Base-by-base conservation (phyloP, 1,284 basidiomycete species). In the Fereydounia khargensis region DNA sequence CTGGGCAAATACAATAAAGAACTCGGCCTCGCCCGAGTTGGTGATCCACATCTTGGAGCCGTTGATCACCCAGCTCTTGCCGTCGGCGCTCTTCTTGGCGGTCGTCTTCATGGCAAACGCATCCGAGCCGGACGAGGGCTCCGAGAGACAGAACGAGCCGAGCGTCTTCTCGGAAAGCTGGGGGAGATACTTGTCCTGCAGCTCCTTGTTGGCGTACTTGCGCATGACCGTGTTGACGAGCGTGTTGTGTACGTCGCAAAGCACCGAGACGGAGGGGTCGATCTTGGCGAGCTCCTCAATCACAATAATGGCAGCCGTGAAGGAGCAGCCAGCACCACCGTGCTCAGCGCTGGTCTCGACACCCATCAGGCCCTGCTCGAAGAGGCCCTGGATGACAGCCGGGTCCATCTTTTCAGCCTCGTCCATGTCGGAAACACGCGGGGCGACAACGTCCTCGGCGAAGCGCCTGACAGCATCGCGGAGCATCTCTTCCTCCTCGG, bases 41-140 rank as follows among this genome's bases (percentile, higher is more conserved):
- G 95, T 97, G 70, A 99, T 98, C 94, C 94, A 98, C 91, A 96
- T 94, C 82, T 99, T 99, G 62, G 88, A 89, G 27, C 94, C 94
- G 70, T 92, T 94, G 54, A 97, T 77, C 23, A 90, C 80, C 82
- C 86, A 96, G 34, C 48, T 47, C 64, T 78, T 78, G 40, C 80
- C 79, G 63, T 88, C 78, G 70, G 86, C 84, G 18, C 86, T 86
- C 53, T 90, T 87, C 76, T 88, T 89, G 77, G 82, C 86, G 25
- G 91, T 90, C 2, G 95, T 94, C 77, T 95, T 90, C 42, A 99
- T 81, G 0, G 91, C 91, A 74, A 99, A 99, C 0, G 94, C 94
- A 74, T 99, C 94, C 9, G 91, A 95, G 5, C 94, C 95, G 11
- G 91, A 91, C 0, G 84, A 86, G 3, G 91, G 81, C 77, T 99